phyloP scores from a whole-genome alignment of 345 rosid genomes.

The Citrus australasica region DNA sequence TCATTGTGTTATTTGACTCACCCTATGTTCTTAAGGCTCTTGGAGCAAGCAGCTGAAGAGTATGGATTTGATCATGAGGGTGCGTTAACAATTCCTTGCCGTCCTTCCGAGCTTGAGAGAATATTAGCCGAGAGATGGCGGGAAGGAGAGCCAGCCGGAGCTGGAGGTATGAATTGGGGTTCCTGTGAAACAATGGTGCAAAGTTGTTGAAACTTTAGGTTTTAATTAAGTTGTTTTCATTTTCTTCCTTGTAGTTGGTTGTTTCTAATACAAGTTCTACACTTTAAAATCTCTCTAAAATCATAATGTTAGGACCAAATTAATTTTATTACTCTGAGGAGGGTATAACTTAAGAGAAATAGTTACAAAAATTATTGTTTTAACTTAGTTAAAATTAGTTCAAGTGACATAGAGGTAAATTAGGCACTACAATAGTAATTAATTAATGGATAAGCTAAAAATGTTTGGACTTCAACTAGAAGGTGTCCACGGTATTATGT shows the following conservation, averaged over 20 bases:
- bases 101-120: slow-evolving; percentile 31
- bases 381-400: too few relatives aligned
- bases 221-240: neutral
- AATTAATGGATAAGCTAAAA: too few relatives aligned
- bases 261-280: too few relatives aligned
- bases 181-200: neutral
- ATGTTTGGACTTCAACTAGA: too few relatives aligned
- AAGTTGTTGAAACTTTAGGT: neutral
- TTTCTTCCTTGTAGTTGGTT: neutral
- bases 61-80: slow-evolving; percentile 38
- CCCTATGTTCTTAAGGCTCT: slow-evolving; percentile 28
- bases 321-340: too few relatives aligned
- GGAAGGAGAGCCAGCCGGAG: neutral
- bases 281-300: too few relatives aligned
- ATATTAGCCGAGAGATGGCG: slow-evolving; percentile 28
- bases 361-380: too few relatives aligned
- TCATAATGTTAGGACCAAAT: too few relatives aligned
- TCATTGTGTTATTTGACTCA: slow-evolving; percentile 25
- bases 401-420: too few relatives aligned
- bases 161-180: neutral
- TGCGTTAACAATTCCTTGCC: slow-evolving; percentile 45
- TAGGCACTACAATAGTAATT: too few relatives aligned
- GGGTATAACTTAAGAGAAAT: too few relatives aligned
- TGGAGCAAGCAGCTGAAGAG: slow-evolving; percentile 42
- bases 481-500: too few relatives aligned